phyloP scores from a whole-genome alignment of 2,329 filamentous ascomycete genomes.

The Fusarium sp. region DNA sequence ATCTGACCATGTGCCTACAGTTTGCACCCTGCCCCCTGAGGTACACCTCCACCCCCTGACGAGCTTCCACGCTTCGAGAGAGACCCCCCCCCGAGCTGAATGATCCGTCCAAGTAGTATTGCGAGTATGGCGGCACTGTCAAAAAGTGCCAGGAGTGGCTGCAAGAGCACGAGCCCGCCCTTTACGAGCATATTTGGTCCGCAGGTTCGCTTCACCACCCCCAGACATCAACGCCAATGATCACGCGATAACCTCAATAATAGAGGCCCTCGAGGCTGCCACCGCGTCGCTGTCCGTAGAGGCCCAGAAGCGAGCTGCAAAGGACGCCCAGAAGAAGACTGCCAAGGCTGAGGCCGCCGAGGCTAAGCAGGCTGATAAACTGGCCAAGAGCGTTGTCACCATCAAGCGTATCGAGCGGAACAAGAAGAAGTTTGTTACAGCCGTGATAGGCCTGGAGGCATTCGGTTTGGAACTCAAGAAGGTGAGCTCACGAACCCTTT shows the following conservation, averaged over 20 bases:
- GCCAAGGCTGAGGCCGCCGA: conserved; percentile 91
- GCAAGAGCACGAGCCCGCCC: conserved; percentile 71
- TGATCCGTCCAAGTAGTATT: conserved; percentile 72
- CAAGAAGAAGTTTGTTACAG: conserved; percentile 96
- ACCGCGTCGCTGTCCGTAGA: conserved; percentile 87
- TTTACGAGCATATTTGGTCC: conserved; percentile 86
- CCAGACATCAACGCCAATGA: not conserved
- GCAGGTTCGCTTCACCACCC: conserved; percentile 64
- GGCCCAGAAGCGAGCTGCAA: conserved; percentile 91
- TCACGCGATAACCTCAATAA: conserved; percentile 15
- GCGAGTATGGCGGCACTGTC: conserved; percentile 94
- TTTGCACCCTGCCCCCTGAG: conserved; percentile 71
- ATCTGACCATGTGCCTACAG: conserved; percentile 49
- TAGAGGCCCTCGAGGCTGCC: conserved; percentile 82
- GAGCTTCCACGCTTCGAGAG: conserved; percentile 11
- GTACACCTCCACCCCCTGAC: conserved; percentile 50
- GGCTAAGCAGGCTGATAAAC: conserved; percentile 80
- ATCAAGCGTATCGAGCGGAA: conserved; percentile 99
- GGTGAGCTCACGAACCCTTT: conserved; percentile 45
- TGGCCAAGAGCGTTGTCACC: conserved; percentile 80
- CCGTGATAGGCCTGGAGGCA: conserved; percentile 86
- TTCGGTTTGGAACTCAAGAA: conserved; percentile 96
- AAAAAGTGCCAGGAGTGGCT: conserved; percentile 99
- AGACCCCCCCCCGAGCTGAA: conserved; percentile 36
- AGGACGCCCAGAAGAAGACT: conserved; percentile 96